Evolutionary conservation across 169 alveolate genomes (phyloP).

Genomic region (Hepatocystis sp.): DNA sequence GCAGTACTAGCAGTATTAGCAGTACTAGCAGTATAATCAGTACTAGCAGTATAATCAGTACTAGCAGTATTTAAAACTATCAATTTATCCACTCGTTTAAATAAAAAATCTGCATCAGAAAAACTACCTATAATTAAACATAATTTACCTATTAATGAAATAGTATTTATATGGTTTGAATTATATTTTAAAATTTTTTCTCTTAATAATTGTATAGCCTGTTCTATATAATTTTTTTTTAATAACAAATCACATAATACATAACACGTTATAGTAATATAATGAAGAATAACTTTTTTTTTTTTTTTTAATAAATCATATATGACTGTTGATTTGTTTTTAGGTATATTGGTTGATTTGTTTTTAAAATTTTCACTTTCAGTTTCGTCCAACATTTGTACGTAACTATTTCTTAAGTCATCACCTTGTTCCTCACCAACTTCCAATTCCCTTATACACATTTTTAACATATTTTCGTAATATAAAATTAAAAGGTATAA

Average conservation of each 20-base stretch:
- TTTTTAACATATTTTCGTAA: slow-evolving; percentile 16
- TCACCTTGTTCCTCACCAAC: background rate
- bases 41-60: no score
- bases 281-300: slow-evolving; percentile 11
- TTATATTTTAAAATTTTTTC: slow-evolving; percentile 36
- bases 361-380: background rate
- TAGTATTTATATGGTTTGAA: slow-evolving; percentile 26
- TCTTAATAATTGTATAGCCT: slow-evolving; percentile 40
- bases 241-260: slow-evolving; percentile 62
- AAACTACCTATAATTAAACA: slow-evolving; percentile 47
- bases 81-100: slow-evolving; percentile 13
- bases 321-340: no score
- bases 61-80: background rate
- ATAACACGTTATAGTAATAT: slow-evolving; percentile 33
- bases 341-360: no score
- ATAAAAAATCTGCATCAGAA: slow-evolving; percentile 13
- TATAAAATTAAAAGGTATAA: slow-evolving; percentile 21
- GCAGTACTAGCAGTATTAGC: no score
- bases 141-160: slow-evolving; percentile 57
- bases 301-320: background rate
- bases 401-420: background rate
- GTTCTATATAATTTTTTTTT: slow-evolving; percentile 63
- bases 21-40: no score
- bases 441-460: background rate
- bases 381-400: background rate